These are phyloP conservation scores for Pleurotus salmoneostramineus DNA, from an alignment of 768 basidiomycete genomes.

Conservation along the genomic window DNA sequence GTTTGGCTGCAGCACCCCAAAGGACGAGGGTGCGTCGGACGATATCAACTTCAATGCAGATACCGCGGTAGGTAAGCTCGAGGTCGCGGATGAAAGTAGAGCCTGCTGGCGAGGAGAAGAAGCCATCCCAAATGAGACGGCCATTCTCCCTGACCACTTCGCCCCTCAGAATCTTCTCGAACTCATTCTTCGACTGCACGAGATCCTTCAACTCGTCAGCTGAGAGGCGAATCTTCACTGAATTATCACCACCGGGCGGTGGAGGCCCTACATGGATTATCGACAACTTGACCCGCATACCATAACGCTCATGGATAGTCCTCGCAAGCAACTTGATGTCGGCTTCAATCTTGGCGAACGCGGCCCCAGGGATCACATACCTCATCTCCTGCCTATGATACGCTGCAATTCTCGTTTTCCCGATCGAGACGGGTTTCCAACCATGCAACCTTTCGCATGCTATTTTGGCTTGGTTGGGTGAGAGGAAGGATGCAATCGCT, in stretches of 20 bases:
- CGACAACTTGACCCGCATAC: constrained; percentile 20
- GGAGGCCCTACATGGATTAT: constrained; percentile 8
- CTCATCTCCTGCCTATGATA: constrained; percentile 50
- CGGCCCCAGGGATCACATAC: constrained; percentile 33
- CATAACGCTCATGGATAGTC: constrained; percentile 25
- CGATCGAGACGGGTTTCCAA: constrained; percentile 40
- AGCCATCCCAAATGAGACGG: constrained; percentile 61
- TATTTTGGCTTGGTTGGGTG: constrained; percentile 44
- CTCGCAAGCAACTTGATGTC: constrained; percentile 45
- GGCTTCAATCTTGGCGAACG: constrained; percentile 33
- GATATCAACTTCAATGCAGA: constrained; percentile 40
- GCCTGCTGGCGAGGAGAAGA: constrained; percentile 45
- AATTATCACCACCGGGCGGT: constrained; percentile 7
- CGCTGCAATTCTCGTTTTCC: constrained; percentile 43
- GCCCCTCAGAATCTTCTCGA: constrained; percentile 61
- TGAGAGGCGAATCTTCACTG: constrained; percentile 41
- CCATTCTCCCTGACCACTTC: constrained; percentile 49
- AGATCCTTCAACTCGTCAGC: constrained; percentile 48
- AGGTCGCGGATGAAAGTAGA: constrained; percentile 39
- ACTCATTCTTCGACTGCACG: constrained; percentile 50
- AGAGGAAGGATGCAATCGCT: constrained; percentile 54
- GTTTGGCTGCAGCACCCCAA: constrained; percentile 43
- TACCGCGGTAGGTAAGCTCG: constrained; percentile 28
- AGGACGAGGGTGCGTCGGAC: constrained; percentile 44
- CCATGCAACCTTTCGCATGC: constrained; percentile 46